Evolutionary conservation across 352 stramenopile species (phyloP).

Genomic region (Phytophthora agathidicida): DNA sequence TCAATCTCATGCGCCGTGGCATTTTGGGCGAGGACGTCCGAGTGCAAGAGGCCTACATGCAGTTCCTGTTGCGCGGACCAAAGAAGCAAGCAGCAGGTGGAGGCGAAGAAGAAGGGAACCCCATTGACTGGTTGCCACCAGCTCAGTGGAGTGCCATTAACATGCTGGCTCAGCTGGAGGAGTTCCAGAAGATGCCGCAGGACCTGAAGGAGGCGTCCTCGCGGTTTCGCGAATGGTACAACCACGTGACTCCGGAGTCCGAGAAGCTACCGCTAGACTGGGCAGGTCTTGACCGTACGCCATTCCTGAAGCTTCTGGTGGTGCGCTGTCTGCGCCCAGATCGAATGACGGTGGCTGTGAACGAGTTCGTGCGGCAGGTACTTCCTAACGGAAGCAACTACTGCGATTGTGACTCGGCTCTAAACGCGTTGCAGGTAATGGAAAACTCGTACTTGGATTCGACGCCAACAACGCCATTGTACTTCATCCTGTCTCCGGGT

Average conservation of each 20-base stretch:
- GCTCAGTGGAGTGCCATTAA: conserved; percentile 92
- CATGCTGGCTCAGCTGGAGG: conserved; percentile 92
- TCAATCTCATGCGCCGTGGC: conserved; percentile 97
- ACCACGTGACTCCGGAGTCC: conserved; percentile 94
- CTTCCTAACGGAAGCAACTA: conserved; percentile 95
- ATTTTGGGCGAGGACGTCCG: conserved; percentile 94
- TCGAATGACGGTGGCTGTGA: conserved; percentile 94
- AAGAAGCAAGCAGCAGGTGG: conserved; percentile 61
- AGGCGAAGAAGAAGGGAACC: conserved; percentile 68
- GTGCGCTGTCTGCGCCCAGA: conserved; percentile 94
- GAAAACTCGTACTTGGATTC: conserved; percentile 95
- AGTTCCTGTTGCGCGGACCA: conserved; percentile 94
- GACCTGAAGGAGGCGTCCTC: conserved; percentile 96
- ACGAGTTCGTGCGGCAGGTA: conserved; percentile 94
- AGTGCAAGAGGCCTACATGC: conserved; percentile 96
- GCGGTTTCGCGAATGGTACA: conserved; percentile 99
- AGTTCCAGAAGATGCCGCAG: conserved; percentile 97
- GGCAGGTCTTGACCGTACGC: conserved; percentile 94
- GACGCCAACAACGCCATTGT: conserved; percentile 95
- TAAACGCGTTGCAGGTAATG: conserved; percentile 96
- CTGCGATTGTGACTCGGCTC: conserved; percentile 95
- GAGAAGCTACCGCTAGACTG: conserved; percentile 98
- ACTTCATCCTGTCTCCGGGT: conserved; percentile 96
- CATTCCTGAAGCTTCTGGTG: conserved; percentile 97
- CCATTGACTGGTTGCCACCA: conserved; percentile 93